phyloP scores from a whole-genome alignment of 805 yeast species.

The Candida argentea region DNA sequence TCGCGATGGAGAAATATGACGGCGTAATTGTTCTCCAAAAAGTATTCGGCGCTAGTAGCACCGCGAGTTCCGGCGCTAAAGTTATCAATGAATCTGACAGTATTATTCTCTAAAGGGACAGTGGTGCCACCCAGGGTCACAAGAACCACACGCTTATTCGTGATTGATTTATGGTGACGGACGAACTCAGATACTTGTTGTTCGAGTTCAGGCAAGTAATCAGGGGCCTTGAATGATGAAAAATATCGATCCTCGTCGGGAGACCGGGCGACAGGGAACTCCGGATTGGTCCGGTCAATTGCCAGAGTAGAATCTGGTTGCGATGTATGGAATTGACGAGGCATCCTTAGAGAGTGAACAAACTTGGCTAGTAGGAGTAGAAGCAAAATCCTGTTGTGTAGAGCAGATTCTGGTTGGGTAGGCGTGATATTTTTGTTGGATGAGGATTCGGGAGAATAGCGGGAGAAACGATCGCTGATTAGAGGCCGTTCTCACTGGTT shows the following conservation, averaged over 20 bases:
- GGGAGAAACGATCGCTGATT: too few species aligned
- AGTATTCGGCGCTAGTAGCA: constrained; percentile 89
- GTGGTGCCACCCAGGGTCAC: constrained; percentile 98
- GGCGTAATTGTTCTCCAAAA: constrained; percentile 76
- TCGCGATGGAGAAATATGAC: constrained; percentile 91
- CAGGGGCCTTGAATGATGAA: constrained; percentile 60
- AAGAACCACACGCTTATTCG: constrained; percentile 51
- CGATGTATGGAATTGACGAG: constrained; percentile 36
- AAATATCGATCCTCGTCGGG: constrained; percentile 74
- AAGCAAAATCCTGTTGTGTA: background rate
- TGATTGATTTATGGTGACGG: constrained; percentile 33
- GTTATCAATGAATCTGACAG: constrained; percentile 93
- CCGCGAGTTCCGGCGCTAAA: constrained; percentile 98
- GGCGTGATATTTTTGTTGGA: too few species aligned
- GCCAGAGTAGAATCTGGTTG: constrained; percentile 64
- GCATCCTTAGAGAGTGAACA: background rate
- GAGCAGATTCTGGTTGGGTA: background rate
- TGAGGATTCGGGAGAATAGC: too few species aligned
- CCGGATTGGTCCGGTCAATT: constrained; percentile 67
- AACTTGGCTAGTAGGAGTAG: background rate
- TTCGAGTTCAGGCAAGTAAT: constrained; percentile 55
- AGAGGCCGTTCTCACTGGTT: too few species aligned
- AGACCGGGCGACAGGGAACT: constrained; percentile 65
- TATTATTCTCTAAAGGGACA: constrained; percentile 93
- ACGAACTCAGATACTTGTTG: constrained; percentile 53